phyloP scores from a whole-genome alignment of 768 basidiomycete genomes.

The Fomitopsis pulvina region DNA sequence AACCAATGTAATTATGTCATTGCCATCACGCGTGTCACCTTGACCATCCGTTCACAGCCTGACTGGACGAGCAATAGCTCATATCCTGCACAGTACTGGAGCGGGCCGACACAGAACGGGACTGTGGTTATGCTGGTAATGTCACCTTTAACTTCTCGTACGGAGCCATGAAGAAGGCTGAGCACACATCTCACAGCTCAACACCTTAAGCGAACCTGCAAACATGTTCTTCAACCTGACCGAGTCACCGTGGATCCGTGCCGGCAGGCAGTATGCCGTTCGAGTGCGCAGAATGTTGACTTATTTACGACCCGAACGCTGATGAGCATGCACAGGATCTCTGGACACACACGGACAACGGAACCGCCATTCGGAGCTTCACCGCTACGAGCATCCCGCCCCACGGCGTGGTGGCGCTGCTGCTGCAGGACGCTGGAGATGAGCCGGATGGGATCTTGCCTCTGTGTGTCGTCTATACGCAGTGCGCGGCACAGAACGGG shows the following conservation, averaged over 20 bases:
- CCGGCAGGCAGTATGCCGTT: constrained; percentile 55
- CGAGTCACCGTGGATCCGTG: constrained; percentile 65
- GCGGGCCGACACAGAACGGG: constrained; percentile 55
- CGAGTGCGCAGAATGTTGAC: constrained; percentile 38
- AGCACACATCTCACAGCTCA: constrained; percentile 34
- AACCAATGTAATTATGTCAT: constrained; percentile 47
- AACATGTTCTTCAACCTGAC: constrained; percentile 56
- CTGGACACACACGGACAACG: constrained; percentile 66
- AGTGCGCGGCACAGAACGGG: constrained; percentile 4
- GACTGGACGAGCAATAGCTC: constrained; percentile 31
- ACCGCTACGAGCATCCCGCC: constrained; percentile 50
- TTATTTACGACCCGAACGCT: neutral
- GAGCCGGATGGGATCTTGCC: constrained; percentile 54
- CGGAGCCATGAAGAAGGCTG: no score
- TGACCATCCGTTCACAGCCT: constrained; percentile 17
- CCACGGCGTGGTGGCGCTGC: constrained; percentile 63
- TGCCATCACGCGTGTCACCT: neutral
- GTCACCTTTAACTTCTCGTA: neutral
- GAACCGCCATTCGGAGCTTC: constrained; percentile 54
- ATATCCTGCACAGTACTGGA: constrained; percentile 64
- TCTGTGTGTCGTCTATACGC: constrained; percentile 29
- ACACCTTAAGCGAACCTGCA: constrained; percentile 46
- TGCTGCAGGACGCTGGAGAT: constrained; percentile 58
- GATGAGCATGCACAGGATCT: constrained; percentile 38
- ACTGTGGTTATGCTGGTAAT: constrained; percentile 57